These are phyloP conservation scores for Fistulina hepatica DNA, from an alignment of 1,284 basidiomycete genomes.

Conservation along the genomic window DNA sequence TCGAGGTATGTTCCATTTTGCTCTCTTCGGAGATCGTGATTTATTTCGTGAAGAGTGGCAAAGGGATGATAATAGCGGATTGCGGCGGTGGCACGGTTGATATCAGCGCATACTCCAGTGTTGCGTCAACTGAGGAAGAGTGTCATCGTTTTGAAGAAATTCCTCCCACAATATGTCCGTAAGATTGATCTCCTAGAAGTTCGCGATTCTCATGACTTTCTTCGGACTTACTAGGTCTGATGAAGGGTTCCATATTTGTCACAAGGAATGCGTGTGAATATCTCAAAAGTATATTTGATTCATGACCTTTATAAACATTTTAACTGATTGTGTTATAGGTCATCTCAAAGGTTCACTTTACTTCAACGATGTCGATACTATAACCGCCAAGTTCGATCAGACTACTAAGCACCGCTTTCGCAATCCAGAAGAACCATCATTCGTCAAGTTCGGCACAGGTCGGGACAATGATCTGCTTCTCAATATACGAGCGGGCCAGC, in stretches of 20 bases:
- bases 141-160: constrained; percentile 1
- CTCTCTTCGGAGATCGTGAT: not conserved
- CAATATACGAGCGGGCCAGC: not conserved
- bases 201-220: not conserved
- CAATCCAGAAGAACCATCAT: not conserved
- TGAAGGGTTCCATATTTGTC: constrained; percentile 30
- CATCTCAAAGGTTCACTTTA: not conserved
- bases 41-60: constrained; percentile 20
- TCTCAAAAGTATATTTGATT: constrained; percentile 23
- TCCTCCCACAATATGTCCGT: constrained; percentile 3
- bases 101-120: constrained; percentile 39
- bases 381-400: not conserved
- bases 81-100: constrained; percentile 50
- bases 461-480: not conserved
- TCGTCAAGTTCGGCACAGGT: not conserved
- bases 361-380: not conserved
- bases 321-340: not conserved
- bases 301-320: too few species aligned
- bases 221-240: constrained; percentile 20
- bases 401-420: not conserved
- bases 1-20: not conserved
- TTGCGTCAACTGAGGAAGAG: constrained; percentile 20
- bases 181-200: not conserved
- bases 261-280: constrained; percentile 28
- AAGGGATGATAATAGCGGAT: constrained; percentile 44